phyloP scores from a whole-genome alignment of 257 asterid genomes.

The Penstemon newberryi region DNA sequence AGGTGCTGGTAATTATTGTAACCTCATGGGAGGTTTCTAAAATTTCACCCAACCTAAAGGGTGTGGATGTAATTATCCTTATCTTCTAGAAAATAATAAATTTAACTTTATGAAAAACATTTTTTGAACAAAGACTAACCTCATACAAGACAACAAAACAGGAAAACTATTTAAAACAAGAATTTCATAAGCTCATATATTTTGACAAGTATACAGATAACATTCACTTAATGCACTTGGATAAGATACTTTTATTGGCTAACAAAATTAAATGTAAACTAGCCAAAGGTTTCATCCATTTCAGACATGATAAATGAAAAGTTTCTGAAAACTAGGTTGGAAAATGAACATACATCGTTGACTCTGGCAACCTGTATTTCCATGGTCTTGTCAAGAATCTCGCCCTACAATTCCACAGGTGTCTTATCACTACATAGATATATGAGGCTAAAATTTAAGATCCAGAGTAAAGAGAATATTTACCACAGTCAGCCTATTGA shows the following conservation, averaged over 20 bases:
- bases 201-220: not conserved
- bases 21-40: no score
- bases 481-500: conserved; percentile 93
- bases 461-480: conserved; percentile 22
- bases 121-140: not conserved
- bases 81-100: not conserved
- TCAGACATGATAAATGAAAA: not conserved
- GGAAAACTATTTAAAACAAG: no score
- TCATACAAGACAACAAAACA: not conserved
- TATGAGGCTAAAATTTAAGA: conserved; percentile 12
- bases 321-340: conserved; percentile 1
- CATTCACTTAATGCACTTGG: no score
- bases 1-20: not conserved
- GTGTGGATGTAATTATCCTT: no score
- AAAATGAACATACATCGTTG: conserved; percentile 67
- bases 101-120: not conserved
- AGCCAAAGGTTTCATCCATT: conserved; percentile 18
- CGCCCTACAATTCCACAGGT: conserved; percentile 65
- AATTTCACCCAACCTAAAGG: no score
- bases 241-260: no score
- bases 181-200: no score
- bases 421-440: conserved; percentile 20
- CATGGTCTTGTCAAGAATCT: conserved; percentile 93
- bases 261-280: not conserved
- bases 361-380: conserved; percentile 90